phyloP scores from a whole-genome alignment of 2,329 filamentous ascomycete genomes.

The Colletotrichum lini region DNA sequence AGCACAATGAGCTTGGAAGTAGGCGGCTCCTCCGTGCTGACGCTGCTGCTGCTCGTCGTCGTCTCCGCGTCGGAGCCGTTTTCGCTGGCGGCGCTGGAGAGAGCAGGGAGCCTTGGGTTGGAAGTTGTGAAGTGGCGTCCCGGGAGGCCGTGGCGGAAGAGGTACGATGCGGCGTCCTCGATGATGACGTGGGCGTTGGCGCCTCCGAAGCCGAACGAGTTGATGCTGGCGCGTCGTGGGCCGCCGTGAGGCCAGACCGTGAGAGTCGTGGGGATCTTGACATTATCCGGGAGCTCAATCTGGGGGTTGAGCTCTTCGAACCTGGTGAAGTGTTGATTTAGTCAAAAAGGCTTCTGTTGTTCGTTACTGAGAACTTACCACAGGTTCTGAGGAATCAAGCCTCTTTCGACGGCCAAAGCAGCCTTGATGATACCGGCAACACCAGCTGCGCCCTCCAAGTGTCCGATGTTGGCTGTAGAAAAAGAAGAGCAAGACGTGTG shows the following conservation, averaged over 20 bases:
- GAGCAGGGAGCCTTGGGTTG: constrained; percentile 14
- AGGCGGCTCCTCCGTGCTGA: background rate
- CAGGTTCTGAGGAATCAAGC: constrained; percentile 64
- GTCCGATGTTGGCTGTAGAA: constrained; percentile 61
- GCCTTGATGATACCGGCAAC: constrained; percentile 68
- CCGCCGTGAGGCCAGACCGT: constrained; percentile 28
- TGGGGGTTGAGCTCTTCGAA: constrained; percentile 46
- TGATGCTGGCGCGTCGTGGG: constrained; percentile 50
- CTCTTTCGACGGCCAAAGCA: constrained; percentile 64
- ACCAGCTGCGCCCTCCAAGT: constrained; percentile 66
- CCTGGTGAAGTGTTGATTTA: constrained; percentile 8
- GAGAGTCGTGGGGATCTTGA: constrained; percentile 30
- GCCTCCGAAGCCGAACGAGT: constrained; percentile 62
- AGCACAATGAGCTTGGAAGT: constrained; percentile 58
- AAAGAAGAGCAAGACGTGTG: too few relatives aligned
- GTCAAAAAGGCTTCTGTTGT: background rate
- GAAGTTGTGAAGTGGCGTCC: constrained; percentile 25
- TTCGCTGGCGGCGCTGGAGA: background rate
- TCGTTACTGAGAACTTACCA: background rate
- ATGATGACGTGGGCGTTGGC: constrained; percentile 61
- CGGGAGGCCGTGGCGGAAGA: constrained; percentile 29
- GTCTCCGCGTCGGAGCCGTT: constrained; percentile 20
- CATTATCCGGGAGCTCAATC: constrained; percentile 44
- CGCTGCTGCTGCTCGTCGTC: constrained; percentile 1
- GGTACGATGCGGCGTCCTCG: constrained; percentile 44